Evolutionary conservation across 1,284 basidiomycete genomes (phyloP).

Genomic region (Ceratobasidium sp.): DNA sequence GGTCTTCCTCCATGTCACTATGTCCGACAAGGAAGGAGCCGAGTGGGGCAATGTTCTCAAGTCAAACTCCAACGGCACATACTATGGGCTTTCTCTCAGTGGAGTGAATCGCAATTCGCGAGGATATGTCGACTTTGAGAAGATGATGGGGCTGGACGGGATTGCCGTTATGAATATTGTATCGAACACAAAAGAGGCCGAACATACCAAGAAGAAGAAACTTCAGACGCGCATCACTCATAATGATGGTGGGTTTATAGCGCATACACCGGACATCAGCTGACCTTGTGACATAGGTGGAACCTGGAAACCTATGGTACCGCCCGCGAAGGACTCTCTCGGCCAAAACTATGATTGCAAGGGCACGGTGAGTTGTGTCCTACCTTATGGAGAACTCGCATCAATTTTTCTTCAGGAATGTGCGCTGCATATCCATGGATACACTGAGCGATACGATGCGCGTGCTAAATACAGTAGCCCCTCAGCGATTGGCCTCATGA

Average conservation of each 20-base stretch:
- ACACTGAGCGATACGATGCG: constrained; percentile 90
- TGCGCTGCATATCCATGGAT: constrained; percentile 91
- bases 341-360: constrained; percentile 79
- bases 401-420: constrained; percentile 65
- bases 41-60: constrained; percentile 95
- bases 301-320: constrained; percentile 82
- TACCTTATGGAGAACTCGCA: background rate
- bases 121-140: constrained; percentile 98
- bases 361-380: constrained; percentile 61
- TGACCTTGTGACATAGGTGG: constrained; percentile 60
- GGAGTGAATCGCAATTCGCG: constrained; percentile 87
- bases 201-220: constrained; percentile 75
- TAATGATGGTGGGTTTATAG: constrained; percentile 79
- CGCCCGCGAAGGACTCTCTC: constrained; percentile 79
- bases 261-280: too few relatives aligned
- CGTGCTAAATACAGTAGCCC: constrained; percentile 92
- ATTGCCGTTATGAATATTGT: constrained; percentile 95
- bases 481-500: constrained; percentile 88
- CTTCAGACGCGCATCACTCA: constrained; percentile 91
- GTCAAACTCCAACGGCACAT: constrained; percentile 98
- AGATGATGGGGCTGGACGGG: constrained; percentile 94
- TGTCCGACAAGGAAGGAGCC: constrained; percentile 73
- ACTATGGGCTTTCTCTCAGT: constrained; percentile 86
- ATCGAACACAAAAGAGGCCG: constrained; percentile 78
- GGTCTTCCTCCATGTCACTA: constrained; percentile 95